These are phyloP conservation scores for Saturnispora zaruensis DNA, from an alignment of 805 yeast species.

Conservation along the genomic window DNA sequence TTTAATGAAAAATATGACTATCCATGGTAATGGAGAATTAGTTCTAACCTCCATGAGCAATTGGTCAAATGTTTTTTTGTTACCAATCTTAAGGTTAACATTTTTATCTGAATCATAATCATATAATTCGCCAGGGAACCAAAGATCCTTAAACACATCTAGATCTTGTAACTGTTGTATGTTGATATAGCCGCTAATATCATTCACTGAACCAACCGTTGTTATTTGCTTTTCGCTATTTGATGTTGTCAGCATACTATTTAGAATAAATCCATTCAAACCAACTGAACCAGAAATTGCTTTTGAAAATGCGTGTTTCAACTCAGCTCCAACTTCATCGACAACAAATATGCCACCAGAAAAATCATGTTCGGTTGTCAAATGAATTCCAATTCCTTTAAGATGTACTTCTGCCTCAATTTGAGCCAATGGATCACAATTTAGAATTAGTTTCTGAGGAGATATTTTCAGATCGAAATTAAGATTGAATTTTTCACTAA, in stretches of 20 bases:
- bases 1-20: constrained; percentile 46
- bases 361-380: constrained; percentile 42
- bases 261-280: constrained; percentile 38
- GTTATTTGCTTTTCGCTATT: constrained; percentile 33
- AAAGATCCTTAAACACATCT: constrained; percentile 71
- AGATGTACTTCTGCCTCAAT: constrained; percentile 79
- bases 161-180: constrained; percentile 83
- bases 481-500: constrained; percentile 50
- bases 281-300: constrained; percentile 71
- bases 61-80: constrained; percentile 32
- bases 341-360: constrained; percentile 38
- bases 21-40: constrained; percentile 68
- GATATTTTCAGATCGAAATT: constrained; percentile 57
- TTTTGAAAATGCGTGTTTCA: constrained; percentile 87
- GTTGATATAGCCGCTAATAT: constrained; percentile 56
- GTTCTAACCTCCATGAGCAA: constrained; percentile 50
- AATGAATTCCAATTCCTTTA: constrained; percentile 53
- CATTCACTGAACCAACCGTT: constrained; percentile 41
- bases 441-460: constrained; percentile 64
- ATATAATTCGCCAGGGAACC: constrained; percentile 51
- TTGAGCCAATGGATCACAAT: constrained; percentile 92
- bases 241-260: constrained; percentile 39
- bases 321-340: constrained; percentile 53
- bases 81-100: neutral
- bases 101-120: constrained; percentile 7